phyloP scores from a whole-genome alignment of 2,329 filamentous ascomycete species.

The Ploettnerulaceae sp. region DNA sequence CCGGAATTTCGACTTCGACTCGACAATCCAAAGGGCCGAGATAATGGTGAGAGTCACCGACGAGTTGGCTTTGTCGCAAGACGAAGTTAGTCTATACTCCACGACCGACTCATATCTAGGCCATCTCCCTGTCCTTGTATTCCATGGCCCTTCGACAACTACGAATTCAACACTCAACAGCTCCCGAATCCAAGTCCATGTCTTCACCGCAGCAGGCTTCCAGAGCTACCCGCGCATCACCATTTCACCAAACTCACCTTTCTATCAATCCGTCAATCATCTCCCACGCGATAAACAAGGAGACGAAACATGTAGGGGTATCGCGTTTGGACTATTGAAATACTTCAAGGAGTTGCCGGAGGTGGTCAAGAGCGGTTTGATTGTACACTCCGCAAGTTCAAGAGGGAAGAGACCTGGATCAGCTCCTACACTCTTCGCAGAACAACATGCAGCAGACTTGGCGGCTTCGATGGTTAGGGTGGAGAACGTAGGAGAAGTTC shows the following conservation, averaged over 20 bases:
- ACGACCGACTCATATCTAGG: slow-evolving; percentile 78
- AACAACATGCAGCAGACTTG: slow-evolving; percentile 88
- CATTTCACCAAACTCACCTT: slow-evolving; percentile 84
- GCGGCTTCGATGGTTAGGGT: slow-evolving; percentile 79
- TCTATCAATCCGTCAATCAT: slow-evolving; percentile 85
- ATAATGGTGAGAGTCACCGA: slow-evolving; percentile 79
- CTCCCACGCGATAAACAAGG: slow-evolving; percentile 92
- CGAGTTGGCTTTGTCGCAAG: slow-evolving; percentile 71
- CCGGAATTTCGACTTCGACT: slow-evolving; percentile 5
- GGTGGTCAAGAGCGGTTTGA: slow-evolving; percentile 67
- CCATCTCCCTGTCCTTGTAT: slow-evolving; percentile 78
- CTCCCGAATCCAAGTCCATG: slow-evolving; percentile 90
- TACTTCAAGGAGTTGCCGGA: slow-evolving; percentile 88
- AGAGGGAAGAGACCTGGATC: slow-evolving; percentile 56
- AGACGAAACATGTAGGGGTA: slow-evolving; percentile 83
- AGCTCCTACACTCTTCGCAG: slow-evolving; percentile 65
- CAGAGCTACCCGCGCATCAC: slow-evolving; percentile 88
- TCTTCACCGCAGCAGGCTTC: slow-evolving; percentile 84
- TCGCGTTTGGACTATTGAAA: slow-evolving; percentile 89
- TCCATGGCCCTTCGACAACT: slow-evolving; percentile 87
- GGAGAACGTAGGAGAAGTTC: slow-evolving; percentile 68
- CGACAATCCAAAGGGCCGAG: neutral
- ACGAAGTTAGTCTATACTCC: slow-evolving; percentile 83
- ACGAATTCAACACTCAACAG: slow-evolving; percentile 82
- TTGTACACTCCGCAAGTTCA: slow-evolving; percentile 39